Percentiles rank a stretch among this genome's conserved stretches.
Conservation (phyloP, 2,329 filamentous ascomycete genomes). For the Fusarium coicis region DNA sequence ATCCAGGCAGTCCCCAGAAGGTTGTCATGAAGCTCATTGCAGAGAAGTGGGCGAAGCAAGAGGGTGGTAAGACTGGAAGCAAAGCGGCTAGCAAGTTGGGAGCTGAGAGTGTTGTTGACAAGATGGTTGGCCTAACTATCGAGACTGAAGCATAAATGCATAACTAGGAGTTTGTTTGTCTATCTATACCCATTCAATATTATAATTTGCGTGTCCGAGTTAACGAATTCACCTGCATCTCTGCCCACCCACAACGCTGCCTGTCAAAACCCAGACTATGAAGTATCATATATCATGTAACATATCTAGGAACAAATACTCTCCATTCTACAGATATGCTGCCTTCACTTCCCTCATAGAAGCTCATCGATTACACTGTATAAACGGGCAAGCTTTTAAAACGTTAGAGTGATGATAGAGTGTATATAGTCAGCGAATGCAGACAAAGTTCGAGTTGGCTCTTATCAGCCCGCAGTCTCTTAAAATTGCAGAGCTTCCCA, state of each 20-base stretch:
- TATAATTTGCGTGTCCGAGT: neutral
- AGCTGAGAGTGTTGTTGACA: slow-evolving; percentile 36
- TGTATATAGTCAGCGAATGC: neutral
- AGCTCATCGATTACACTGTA: neutral
- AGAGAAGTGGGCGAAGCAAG: slow-evolving; percentile 67
- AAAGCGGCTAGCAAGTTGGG: slow-evolving; percentile 25
- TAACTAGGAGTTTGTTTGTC: slow-evolving; percentile 1
- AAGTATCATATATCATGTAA: neutral
- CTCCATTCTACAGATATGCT: neutral
- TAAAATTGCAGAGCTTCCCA: neutral
- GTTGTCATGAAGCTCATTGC: slow-evolving; percentile 76
- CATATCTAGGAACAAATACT: neutral
- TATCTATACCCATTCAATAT: slow-evolving; percentile 19
- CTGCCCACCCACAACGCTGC: neutral
- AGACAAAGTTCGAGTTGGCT: neutral
- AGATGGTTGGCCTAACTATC: slow-evolving; percentile 45
- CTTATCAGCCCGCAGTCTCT: neutral
- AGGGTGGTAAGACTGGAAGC: slow-evolving; percentile 48
- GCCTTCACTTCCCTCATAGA: neutral
- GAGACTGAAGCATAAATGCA: slow-evolving; percentile 28
- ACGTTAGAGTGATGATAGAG: neutral
- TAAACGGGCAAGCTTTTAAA: no score
- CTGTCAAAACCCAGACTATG: neutral
- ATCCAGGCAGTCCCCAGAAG: slow-evolving; percentile 69
- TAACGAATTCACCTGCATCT: neutral